phyloP scores from a whole-genome alignment of 441 rosid species.

The Kokia cookei region DNA sequence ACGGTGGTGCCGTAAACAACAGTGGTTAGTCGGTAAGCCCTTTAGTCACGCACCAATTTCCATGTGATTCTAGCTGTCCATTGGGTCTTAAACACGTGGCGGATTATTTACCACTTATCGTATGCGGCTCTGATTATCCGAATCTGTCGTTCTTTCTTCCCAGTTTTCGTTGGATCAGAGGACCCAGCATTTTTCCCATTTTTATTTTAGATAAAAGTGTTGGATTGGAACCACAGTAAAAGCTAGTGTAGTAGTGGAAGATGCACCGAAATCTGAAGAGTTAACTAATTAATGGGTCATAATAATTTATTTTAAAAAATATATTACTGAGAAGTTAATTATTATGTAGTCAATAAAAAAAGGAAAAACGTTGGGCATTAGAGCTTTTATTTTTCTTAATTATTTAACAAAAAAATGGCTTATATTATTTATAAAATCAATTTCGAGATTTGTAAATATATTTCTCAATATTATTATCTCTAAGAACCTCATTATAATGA shows the following conservation, averaged over 20 bases:
- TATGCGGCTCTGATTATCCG: background rate
- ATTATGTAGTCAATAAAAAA: background rate
- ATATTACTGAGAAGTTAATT: background rate
- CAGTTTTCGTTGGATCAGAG: background rate
- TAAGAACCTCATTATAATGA: too few species aligned
- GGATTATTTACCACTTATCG: background rate
- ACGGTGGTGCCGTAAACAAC: conserved; percentile 32
- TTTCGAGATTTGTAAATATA: too few species aligned
- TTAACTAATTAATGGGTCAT: background rate
- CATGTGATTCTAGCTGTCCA: background rate
- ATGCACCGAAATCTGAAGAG: background rate
- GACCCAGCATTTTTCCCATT: background rate
- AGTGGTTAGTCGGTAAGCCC: conserved; percentile 7
- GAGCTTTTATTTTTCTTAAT: too few species aligned
- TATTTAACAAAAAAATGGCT: too few species aligned
- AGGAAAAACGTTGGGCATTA: background rate
- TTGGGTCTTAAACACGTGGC: background rate
- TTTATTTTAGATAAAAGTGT: background rate
- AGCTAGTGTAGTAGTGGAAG: background rate
- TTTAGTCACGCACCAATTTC: conserved; percentile 2
- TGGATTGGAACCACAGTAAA: background rate
- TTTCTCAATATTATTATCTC: too few species aligned
- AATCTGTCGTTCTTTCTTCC: background rate
- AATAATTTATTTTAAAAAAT: background rate
- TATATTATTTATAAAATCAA: too few species aligned